Base-by-base conservation (phyloP, 129 eudicot genomes). In the Helianthus tuberosus region DNA sequence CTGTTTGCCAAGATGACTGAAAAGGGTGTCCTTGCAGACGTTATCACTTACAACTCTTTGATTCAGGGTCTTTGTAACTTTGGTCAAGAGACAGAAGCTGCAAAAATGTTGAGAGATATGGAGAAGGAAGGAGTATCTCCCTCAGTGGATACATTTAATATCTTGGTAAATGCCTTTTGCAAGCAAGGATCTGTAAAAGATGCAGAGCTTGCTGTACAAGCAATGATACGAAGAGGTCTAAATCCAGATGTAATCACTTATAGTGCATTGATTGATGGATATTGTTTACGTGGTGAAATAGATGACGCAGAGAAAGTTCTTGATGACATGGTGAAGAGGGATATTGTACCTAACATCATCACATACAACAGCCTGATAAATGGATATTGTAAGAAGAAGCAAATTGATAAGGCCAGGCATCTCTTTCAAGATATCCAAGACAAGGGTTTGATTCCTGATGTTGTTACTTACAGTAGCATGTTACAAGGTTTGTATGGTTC, bases 211-310 rank as follows among this genome's bases (percentile, higher is more conserved):
- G 41, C 58, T 17, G 16, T 68, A 23, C 47, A 60, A 23, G 32
- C 44, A 6, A 78, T 78, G 82, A 25, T 39, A n/a, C 23, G 14
- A 25, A 71, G 72, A 78, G 82, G 82, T 17, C 5, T 70, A n/a
- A 12, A 38, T 52, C 82, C 82, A 27, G 5, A 78, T 41, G 59
- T 71, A 11, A 2, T 78, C 47, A 78, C 77, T 39, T 71, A 78
- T n/a, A 78, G 3, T 52, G 67, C 82, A 27, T 20, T 78, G 0
- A 64, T 71, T 3, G 73, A 78, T 64, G 90, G 89, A 27, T 82
- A 85, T 39, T 85, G 89, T 85, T 64, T 74, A 47, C 54, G 75
- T 14, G 89, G 81, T 35, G 64, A 78, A 64, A 12, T 78, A 20
- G 77, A 20, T 14, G 29, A 75, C 25, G 85, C 83, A 0, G 6